A percentile compares a stretch with the other conserved stretches of the same genome.
Evolutionary conservation across 1,284 basidiomycete species (phyloP).

Genomic region (Ceratobasidium sp.): DNA sequence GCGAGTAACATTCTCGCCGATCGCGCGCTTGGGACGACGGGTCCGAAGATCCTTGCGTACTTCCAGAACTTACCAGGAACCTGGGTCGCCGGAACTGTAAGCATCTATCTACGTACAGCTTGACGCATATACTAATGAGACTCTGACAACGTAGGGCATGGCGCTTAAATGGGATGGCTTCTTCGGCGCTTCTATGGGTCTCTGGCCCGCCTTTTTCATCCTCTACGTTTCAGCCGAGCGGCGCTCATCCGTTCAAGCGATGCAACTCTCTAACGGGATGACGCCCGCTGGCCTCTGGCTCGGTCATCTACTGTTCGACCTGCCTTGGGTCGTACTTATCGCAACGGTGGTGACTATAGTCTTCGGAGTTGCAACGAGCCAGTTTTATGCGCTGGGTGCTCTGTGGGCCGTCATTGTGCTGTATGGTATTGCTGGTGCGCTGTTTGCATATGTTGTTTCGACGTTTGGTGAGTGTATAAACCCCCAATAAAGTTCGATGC

Average conservation of each 20-base stretch:
- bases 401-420: conserved; percentile 80
- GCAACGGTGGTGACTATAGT: conserved; percentile 75
- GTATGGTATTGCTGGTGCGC: conserved; percentile 76
- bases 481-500: background rate
- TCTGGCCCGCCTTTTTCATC: conserved; percentile 84
- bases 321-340: conserved; percentile 70
- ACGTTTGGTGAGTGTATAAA: conserved; percentile 60
- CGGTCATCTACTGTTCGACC: conserved; percentile 83
- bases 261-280: conserved; percentile 84
- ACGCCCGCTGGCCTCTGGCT: conserved; percentile 82
- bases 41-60: conserved; percentile 20
- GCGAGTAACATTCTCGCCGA: conserved; percentile 77
- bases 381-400: conserved; percentile 78
- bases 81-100: conserved; percentile 23
- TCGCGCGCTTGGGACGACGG: conserved; percentile 59
- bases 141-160: no score
- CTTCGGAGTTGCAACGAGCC: conserved; percentile 69
- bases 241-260: conserved; percentile 78
- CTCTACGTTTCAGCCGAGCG: conserved; percentile 80
- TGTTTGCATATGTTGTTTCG: conserved; percentile 79
- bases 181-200: conserved; percentile 77
- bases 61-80: conserved; percentile 37
- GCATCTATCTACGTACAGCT: background rate
- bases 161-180: conserved; percentile 61
- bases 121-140: background rate